These are phyloP conservation scores for Cynanchum wilfordii DNA, from an alignment of 257 asterid species.

Conservation along the genomic window DNA sequence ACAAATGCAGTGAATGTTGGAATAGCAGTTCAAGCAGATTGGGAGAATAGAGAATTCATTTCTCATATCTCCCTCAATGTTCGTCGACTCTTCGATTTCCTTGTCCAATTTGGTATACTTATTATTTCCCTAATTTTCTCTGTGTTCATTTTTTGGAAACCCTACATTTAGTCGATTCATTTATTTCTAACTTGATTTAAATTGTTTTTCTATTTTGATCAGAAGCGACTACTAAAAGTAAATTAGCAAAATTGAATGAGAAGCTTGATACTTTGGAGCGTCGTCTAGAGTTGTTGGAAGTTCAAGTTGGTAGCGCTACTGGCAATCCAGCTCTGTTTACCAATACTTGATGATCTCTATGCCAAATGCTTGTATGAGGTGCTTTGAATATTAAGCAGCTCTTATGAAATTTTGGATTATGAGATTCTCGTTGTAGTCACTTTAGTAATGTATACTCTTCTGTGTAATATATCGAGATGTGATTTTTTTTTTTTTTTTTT, in stretches of 20 bases:
- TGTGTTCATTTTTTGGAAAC: too few species aligned
- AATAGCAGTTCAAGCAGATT: constrained; percentile 59
- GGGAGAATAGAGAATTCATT: constrained; percentile 93
- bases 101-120: constrained; percentile 53
- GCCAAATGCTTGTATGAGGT: not conserved
- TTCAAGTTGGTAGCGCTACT: constrained; percentile 83
- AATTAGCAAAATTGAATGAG: constrained; percentile 69
- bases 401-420: not conserved
- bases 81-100: constrained; percentile 91
- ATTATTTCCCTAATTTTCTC: not conserved
- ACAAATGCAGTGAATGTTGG: constrained; percentile 27
- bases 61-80: constrained; percentile 82
- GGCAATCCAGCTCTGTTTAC: constrained; percentile 75
- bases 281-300: constrained; percentile 75
- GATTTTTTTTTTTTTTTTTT: not conserved
- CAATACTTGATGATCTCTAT: constrained; percentile 1
- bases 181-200: too few species aligned
- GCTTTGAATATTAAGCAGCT: not conserved
- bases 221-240: constrained; percentile 80
- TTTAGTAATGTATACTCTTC: not conserved
- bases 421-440: not conserved
- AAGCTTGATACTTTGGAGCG: constrained; percentile 80
- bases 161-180: too few species aligned
- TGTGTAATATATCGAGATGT: not conserved
- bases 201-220: not conserved